Base-by-base conservation (phyloP, 2,329 filamentous ascomycete species). In the Teratosphaeria epicoccoides region DNA sequence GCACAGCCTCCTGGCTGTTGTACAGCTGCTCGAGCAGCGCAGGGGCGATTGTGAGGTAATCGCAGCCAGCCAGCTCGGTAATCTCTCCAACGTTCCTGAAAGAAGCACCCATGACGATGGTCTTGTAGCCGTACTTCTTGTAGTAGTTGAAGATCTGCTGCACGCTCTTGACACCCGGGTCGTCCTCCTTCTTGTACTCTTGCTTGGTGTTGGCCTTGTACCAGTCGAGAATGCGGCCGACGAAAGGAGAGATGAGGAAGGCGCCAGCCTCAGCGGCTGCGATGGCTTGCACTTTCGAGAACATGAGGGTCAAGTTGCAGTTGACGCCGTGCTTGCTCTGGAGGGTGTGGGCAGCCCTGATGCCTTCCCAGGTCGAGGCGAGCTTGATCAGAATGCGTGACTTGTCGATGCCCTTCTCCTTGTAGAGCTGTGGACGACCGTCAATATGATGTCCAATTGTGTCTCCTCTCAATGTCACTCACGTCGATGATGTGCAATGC, bases 81-180 rank as follows among this genome's bases (percentile, higher is more conserved):
- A 98, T 95, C 79, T 98, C 93, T 68, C 93, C 93, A 58, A 77
- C 77, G 79, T 86, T 97, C 72, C 93, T 84, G 88, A 98, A 98
- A 40, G 90, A 96, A 63, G 93, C 93, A 69, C 93, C 93, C 93
- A 98, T 98, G 75, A 98, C 93, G 66, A 97, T 96, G 73, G 93
- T 98, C 67, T 95, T 95, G 85, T 98, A 96, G 73, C 87, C 88
- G 73, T 78, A 88, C 82, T 97, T 97, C 88, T 98, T 98, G 86
- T 98, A 98, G 87, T 98, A 98, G 83, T 98, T 93, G 84, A 85
- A 98, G 78, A 98, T 98, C 73, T 67, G 70, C 80, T 91, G 81
- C 69, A 98, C 93, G 61, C 86, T 91, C 77, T 88, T 81, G 73
- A 98, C 93, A 79, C 93, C 93, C 52, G 93, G 93, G 79, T 98